Evolutionary conservation across 495 filamentous ascomycete species (phyloP).

Genomic region (Penicillium longicatenatum): DNA sequence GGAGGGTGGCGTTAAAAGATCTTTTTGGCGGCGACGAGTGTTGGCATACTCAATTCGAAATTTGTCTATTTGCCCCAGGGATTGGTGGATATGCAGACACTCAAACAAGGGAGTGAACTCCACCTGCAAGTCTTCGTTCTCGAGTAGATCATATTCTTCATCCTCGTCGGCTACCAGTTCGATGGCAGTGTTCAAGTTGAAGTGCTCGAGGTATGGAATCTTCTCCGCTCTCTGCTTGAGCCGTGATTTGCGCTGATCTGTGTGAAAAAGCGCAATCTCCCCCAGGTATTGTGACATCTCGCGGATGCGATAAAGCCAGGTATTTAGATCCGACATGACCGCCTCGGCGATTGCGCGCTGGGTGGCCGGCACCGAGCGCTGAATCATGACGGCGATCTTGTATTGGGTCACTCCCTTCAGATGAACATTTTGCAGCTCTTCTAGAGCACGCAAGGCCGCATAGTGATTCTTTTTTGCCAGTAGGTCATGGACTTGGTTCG

Average conservation of each 20-base stretch:
- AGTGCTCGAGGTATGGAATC: slow-evolving; percentile 69
- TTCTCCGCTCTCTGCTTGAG: slow-evolving; percentile 78
- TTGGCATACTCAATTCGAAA: slow-evolving; percentile 89
- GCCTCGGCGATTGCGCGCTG: slow-evolving; percentile 92
- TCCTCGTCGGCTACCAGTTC: slow-evolving; percentile 93
- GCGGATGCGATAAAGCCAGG: slow-evolving; percentile 94
- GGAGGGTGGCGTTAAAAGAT: slow-evolving; percentile 75
- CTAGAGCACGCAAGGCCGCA: slow-evolving; percentile 86
- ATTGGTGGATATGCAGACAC: slow-evolving; percentile 94
- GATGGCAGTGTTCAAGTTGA: slow-evolving; percentile 94
- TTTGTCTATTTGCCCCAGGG: slow-evolving; percentile 86
- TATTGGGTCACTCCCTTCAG: slow-evolving; percentile 90
- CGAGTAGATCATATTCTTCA: slow-evolving; percentile 90
- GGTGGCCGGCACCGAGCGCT: slow-evolving; percentile 89
- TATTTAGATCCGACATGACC: slow-evolving; percentile 96
- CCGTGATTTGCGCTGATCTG: slow-evolving; percentile 78
- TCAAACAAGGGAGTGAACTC: slow-evolving; percentile 96
- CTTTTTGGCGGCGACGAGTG: slow-evolving; percentile 87
- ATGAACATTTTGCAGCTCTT: slow-evolving; percentile 95
- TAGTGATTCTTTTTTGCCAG: slow-evolving; percentile 92
- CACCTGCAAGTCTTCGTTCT: slow-evolving; percentile 91
- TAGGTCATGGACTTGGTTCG: slow-evolving; percentile 93
- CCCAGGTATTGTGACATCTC: slow-evolving; percentile 95
- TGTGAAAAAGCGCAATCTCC: slow-evolving; percentile 96
- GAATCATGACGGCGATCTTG: slow-evolving; percentile 94